Percentiles rank a stretch among this genome's conserved stretches.
Evolutionary conservation across 768 basidiomycete species (phyloP).

Genomic region (Nevesoporus exiguus): DNA sequence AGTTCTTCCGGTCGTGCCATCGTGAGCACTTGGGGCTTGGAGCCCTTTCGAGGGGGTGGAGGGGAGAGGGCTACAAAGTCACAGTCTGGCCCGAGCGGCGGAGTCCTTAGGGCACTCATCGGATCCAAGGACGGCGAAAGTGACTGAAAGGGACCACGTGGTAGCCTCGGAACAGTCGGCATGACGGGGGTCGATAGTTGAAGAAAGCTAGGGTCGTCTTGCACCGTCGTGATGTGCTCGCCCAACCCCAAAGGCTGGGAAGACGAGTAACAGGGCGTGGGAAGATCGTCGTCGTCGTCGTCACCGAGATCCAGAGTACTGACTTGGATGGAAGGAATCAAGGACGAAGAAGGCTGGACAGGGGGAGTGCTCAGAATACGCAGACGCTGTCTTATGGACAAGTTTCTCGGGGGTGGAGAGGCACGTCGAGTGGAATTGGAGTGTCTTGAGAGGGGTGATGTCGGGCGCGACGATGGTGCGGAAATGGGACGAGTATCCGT

Average conservation of each 20-base stretch:
- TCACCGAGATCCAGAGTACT: conserved; percentile 27
- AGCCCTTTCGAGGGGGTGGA: conserved; percentile 63
- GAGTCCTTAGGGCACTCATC: conserved; percentile 2
- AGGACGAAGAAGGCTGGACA: conserved; percentile 20
- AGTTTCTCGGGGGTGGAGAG: conserved; percentile 21
- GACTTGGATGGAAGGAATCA: conserved; percentile 22
- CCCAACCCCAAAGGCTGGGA: conserved; percentile 39
- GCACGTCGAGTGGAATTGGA: conserved; percentile 25
- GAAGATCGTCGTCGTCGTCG: conserved; percentile 29
- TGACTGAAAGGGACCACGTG: conserved; percentile 23
- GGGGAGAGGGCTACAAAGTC: conserved; percentile 56
- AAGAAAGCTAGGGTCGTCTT: conserved; percentile 61
- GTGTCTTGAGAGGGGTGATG: conserved; percentile 35
- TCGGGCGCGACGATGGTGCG: conserved; percentile 41
- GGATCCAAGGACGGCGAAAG: conserved; percentile 18
- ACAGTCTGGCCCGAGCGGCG: conserved; percentile 27
- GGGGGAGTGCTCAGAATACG: conserved; percentile 64
- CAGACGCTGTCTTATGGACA: conserved; percentile 59
- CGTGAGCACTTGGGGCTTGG: conserved; percentile 40
- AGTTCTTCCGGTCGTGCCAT: conserved; percentile 10
- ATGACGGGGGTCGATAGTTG: conserved; percentile 48
- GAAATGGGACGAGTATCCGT: conserved; percentile 41
- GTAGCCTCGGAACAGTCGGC: conserved; percentile 21
- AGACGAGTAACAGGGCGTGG: conserved; percentile 15
- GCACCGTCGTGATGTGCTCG: conserved; percentile 53